phyloP scores from a whole-genome alignment of 768 basidiomycete genomes.

The Trametes gibbosa region DNA sequence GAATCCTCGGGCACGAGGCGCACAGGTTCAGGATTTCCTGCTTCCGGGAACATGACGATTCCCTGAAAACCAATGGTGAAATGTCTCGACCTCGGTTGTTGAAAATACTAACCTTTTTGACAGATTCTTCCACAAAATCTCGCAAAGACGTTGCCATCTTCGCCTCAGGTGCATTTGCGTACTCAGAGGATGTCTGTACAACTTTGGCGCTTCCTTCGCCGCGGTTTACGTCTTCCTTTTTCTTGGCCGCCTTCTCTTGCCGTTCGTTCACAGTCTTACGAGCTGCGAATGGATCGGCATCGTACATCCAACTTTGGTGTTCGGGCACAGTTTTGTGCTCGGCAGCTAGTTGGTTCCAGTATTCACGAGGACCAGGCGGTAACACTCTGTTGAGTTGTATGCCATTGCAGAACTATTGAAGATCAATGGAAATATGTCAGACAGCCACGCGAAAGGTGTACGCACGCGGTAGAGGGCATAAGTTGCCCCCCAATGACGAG shows the following conservation, averaged over 20 bases:
- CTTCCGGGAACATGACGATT: conserved; percentile 50
- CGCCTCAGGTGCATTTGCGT: conserved; percentile 64
- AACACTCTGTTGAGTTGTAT: conserved; percentile 72
- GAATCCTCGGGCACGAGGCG: conserved; percentile 43
- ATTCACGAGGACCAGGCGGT: conserved; percentile 82
- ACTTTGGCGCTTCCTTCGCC: conserved; percentile 10
- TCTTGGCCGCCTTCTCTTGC: conserved; percentile 55
- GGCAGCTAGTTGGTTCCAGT: conserved; percentile 74
- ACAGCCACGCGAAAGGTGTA: conserved; percentile 18
- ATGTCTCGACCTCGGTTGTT: neutral
- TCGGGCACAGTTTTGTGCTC: conserved; percentile 68
- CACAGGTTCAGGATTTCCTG: conserved; percentile 33
- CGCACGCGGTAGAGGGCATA: conserved; percentile 85
- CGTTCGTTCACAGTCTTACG: conserved; percentile 62
- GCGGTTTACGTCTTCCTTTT: conserved; percentile 34
- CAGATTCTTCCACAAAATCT: conserved; percentile 75
- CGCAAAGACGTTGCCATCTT: conserved; percentile 77
- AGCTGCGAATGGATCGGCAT: conserved; percentile 82
- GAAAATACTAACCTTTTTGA: conserved; percentile 59
- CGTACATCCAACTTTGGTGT: conserved; percentile 84
- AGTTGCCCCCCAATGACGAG: conserved; percentile 88
- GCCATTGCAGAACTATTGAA: conserved; percentile 64
- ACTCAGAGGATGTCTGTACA: conserved; percentile 33
- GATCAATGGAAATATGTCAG: neutral
- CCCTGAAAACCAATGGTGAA: conserved; percentile 37